phyloP scores from a whole-genome alignment of 2,329 filamentous ascomycete species.

The Botrytis galanthina region DNA sequence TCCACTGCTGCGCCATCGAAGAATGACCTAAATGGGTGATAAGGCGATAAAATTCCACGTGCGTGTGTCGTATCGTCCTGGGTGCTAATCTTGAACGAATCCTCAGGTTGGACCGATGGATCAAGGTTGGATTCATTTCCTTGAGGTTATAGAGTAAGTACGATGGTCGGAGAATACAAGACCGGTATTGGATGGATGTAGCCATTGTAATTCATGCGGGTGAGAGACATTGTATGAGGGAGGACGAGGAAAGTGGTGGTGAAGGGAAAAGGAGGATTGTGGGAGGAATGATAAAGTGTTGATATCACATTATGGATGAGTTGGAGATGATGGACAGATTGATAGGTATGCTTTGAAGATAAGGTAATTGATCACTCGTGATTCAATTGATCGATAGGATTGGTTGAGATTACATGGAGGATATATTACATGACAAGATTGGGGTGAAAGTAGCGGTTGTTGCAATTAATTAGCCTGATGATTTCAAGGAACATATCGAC shows the following conservation, averaged over 20 bases:
- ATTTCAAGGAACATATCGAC: not conserved
- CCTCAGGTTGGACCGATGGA: not conserved
- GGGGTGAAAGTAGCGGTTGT: not conserved
- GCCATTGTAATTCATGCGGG: constrained; percentile 1
- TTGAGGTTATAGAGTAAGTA: not conserved
- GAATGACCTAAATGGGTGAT: not conserved
- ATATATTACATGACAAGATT: not conserved
- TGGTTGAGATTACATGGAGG: not conserved
- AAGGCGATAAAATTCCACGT: constrained; percentile 12
- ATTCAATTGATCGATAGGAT: not conserved
- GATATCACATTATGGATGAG: not conserved
- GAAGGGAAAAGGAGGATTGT: constrained; percentile 3
- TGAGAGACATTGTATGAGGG: not conserved
- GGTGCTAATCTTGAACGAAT: constrained; percentile 1
- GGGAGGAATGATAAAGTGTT: not conserved
- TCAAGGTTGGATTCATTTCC: constrained; percentile 4
- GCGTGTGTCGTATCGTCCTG: not conserved
- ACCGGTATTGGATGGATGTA: constrained; percentile 18
- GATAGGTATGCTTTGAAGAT: not conserved
- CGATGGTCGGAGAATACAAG: constrained; percentile 7
- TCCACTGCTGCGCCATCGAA: constrained; percentile 9
- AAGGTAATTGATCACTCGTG: no score
- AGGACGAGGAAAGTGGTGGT: not conserved
- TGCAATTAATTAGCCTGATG: not conserved
- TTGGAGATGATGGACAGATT: not conserved